phyloP scores from a whole-genome alignment of 1,284 basidiomycete species.

The Lignosus rhinocerotis region DNA sequence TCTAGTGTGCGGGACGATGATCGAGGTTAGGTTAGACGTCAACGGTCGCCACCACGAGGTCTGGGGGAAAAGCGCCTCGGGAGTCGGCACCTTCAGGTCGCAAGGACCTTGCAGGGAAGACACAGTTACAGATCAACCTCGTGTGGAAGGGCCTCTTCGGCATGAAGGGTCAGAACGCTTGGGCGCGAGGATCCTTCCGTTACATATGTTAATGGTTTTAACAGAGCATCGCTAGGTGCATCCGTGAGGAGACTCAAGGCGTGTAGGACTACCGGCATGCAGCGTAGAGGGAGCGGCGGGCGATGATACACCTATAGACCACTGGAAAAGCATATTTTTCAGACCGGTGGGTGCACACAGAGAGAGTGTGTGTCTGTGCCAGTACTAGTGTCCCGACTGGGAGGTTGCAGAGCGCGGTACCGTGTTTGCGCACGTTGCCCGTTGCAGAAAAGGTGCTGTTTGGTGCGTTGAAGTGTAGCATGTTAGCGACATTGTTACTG shows the following conservation, averaged over 20 bases:
- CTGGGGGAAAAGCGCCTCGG: conserved; percentile 6
- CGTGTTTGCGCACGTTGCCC: too few relatives aligned
- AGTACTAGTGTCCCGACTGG: too few relatives aligned
- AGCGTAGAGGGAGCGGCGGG: too few relatives aligned
- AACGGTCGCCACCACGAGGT: conserved; percentile 10
- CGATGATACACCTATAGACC: too few relatives aligned
- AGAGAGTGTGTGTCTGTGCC: not conserved
- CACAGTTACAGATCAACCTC: not conserved
- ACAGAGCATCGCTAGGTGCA: too few relatives aligned
- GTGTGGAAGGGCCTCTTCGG: not conserved
- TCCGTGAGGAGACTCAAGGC: too few relatives aligned
- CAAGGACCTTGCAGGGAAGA: not conserved
- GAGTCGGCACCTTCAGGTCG: not conserved
- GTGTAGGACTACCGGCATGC: too few relatives aligned
- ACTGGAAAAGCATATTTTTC: not conserved
- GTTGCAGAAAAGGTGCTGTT: not conserved
- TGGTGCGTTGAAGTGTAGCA: not conserved
- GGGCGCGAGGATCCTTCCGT: too few relatives aligned
- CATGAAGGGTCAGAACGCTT: too few relatives aligned
- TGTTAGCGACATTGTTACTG: not conserved
- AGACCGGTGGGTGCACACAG: not conserved
- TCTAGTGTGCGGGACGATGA: conserved; percentile 3
- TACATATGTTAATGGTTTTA: too few relatives aligned
- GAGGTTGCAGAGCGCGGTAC: too few relatives aligned
- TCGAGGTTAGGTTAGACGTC: conserved; percentile 9